A percentile compares a stretch with the other conserved stretches of the same genome.
phyloP scores from a whole-genome alignment of 306 rosid genomes.

The Luffa acutangula region DNA sequence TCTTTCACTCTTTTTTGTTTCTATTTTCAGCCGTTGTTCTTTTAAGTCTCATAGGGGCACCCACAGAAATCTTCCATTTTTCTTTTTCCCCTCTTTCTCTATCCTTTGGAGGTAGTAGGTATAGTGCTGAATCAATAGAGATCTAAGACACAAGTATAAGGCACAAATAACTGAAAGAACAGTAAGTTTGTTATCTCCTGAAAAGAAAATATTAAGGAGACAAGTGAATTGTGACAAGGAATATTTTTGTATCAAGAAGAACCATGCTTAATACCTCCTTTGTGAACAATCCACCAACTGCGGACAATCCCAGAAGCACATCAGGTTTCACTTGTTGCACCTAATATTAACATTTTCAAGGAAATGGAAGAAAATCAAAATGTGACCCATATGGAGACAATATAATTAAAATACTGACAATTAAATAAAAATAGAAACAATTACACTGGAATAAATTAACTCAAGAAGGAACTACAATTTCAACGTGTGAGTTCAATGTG shows the following conservation, averaged over 20 bases:
- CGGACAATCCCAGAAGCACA: constrained; percentile 97
- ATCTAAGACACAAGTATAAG: neutral
- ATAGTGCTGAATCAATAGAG: neutral
- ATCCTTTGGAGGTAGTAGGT: neutral
- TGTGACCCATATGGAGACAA: neutral
- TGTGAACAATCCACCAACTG: constrained; percentile 96
- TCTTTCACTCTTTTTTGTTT: neutral
- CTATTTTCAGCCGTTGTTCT: neutral
- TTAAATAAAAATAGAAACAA: neutral
- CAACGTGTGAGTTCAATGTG: neutral
- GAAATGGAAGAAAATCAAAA: constrained; percentile 14
- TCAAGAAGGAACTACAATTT: neutral
- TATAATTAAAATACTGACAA: neutral
- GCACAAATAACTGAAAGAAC: neutral
- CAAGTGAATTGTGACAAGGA: neutral
- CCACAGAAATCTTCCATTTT: neutral
- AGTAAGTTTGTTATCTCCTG: neutral
- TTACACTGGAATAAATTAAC: neutral
- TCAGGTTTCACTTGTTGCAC: constrained; percentile 92
- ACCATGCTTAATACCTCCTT: constrained; percentile 51
- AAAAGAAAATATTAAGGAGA: neutral
- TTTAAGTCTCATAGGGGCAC: neutral
- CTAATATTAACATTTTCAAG: constrained; percentile 31
- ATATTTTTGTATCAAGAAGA: neutral
- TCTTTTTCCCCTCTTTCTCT: neutral